Percentiles rank a stretch among this genome's conserved stretches.
These are phyloP conservation scores for Rubia tinctorum DNA, from an alignment of 305 asterid species.

Conservation along the genomic window DNA sequence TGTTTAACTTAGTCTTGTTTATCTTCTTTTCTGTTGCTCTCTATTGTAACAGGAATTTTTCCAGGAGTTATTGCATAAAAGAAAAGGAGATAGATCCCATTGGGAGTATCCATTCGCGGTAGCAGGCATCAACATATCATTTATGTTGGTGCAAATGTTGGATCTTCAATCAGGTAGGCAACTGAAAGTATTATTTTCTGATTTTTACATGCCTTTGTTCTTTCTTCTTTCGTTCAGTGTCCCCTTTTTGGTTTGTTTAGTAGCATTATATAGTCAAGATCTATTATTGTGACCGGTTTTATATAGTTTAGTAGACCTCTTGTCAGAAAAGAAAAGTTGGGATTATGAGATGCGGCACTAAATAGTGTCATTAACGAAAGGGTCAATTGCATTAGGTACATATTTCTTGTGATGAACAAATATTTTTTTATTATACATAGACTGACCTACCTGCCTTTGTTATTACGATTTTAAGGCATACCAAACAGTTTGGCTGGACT, in stretches of 20 bases:
- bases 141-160: constrained; percentile 91
- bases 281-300: background rate
- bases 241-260: background rate
- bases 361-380: background rate
- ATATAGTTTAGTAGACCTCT: background rate
- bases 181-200: background rate
- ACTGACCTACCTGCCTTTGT: background rate
- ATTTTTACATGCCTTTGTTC: background rate
- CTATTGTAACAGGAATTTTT: constrained; percentile 59
- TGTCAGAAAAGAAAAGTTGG: background rate
- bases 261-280: background rate
- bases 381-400: background rate
- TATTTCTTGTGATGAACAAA: background rate
- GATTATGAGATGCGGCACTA: no score
- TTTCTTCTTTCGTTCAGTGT: background rate
- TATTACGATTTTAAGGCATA: constrained; percentile 39
- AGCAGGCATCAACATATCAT: constrained; percentile 93
- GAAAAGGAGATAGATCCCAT: constrained; percentile 81
- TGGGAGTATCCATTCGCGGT: constrained; percentile 99
- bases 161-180: constrained; percentile 78
- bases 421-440: background rate
- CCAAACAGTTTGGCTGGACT: constrained; percentile 66
- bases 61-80: constrained; percentile 70
- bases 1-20: constrained; percentile 2
- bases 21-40: background rate